These are phyloP conservation scores for Hexamita inflata DNA, from an alignment of 208 protist genomes.

Conservation along the genomic window DNA sequence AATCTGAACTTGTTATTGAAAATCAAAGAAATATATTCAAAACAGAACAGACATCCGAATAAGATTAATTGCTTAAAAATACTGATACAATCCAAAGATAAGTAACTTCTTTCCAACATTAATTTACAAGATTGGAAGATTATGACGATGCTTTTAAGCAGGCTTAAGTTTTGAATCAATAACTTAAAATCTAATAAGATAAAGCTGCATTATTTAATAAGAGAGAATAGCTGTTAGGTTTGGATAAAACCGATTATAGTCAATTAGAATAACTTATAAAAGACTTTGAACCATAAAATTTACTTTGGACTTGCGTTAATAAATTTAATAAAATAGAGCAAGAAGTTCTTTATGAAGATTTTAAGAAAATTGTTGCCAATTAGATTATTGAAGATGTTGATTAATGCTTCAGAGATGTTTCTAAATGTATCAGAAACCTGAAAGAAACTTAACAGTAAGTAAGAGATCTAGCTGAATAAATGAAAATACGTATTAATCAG, in stretches of 20 bases:
- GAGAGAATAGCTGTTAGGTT: neutral
- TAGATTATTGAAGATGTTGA: neutral
- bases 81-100: neutral
- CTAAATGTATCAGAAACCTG: neutral
- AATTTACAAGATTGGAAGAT: neutral
- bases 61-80: neutral
- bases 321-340: neutral
- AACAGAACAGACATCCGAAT: neutral
- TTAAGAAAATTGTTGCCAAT: neutral
- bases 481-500: conserved; percentile 72
- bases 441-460: neutral
- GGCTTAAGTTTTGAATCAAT: neutral
- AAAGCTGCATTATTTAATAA: conserved; percentile 18
- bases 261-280: neutral
- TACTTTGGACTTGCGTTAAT: neutral
- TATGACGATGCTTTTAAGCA: neutral
- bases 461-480: conserved; percentile 62
- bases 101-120: neutral
- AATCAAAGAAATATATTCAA: neutral
- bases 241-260: neutral
- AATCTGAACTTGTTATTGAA: neutral
- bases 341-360: neutral
- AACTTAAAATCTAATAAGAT: neutral
- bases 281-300: conserved; percentile 20
- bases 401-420: neutral